Evolutionary conservation across 768 basidiomycete species (phyloP), one percentile per base, ranked within the genome.

Genomic region (Tubosaeta sp.): DNA sequence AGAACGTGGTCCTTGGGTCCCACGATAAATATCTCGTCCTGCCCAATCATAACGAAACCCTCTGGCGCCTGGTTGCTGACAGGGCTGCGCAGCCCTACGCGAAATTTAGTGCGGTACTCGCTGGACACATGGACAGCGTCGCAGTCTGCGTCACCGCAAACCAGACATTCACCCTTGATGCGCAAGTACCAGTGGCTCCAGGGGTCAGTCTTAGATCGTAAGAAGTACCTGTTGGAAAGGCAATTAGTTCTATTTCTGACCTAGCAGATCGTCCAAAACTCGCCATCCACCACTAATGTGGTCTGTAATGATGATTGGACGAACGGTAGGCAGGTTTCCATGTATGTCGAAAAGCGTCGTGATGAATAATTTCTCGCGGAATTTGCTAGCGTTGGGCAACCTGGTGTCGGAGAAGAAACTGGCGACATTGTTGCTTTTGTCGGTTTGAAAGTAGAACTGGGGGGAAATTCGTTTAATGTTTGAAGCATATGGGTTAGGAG

Each of bases 121-220:
- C 35, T 44, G 2, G 49, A 50, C 27, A 50, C 35, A 36, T 36
- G 35, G 35, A 50, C n/a, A n/a, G 22, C 29, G 3, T 44, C 11
- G 14, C 43, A 50, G 6, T 11, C 16, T 40, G 25, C 22, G 16
- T 30, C 22, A 25, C 29, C 43, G 6, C 49, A 44, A 8, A 38
- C 43, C 3, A 44, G 43, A 31, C 49, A 44, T 18, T 10, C 14
- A 19, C 27, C 43, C 16, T 19, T 34, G 19, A 50, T n/a, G 16
- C 42, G 35, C 35, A 39, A 22, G 43, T 44, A 39, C 49, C 43
- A 50, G 27, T 44, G 14, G 14, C 49, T 50, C 36, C 16, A 27
- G 29, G 42, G 43, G 19, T 44, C 49, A 19, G 19, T 25, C 6
- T 18, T 38, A 19, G 49, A 24, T 4, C 40, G 22, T 41, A 41